phyloP scores from a whole-genome alignment of 176 grass and related monocot species.

The Oryza nivara region DNA sequence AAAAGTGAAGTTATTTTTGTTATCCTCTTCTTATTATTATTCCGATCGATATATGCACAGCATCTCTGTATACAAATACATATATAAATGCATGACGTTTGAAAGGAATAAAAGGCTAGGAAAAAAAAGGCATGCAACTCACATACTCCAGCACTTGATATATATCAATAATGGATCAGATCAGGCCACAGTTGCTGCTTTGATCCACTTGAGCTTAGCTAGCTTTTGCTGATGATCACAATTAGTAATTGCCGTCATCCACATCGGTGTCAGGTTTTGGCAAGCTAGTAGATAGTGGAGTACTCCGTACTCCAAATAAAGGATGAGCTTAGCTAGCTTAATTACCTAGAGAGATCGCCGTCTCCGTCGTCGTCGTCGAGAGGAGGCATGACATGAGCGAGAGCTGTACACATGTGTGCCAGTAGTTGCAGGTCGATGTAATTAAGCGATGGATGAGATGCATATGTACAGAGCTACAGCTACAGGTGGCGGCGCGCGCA shows the following conservation, averaged over 20 bases:
- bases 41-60: too few relatives aligned
- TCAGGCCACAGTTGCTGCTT: background rate
- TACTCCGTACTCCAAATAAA: background rate
- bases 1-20: constrained; percentile 25
- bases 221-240: background rate
- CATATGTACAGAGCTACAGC: too few relatives aligned
- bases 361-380: background rate
- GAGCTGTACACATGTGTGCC: background rate
- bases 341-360: too few relatives aligned
- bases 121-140: too few relatives aligned
- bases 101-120: background rate
- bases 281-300: background rate
- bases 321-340: background rate
- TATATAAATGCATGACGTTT: background rate
- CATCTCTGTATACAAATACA: background rate
- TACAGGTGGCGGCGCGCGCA: constrained; percentile 31
- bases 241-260: background rate
- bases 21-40: constrained; percentile 12
- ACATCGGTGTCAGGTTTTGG: background rate
- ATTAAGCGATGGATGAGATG: background rate
- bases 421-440: background rate
- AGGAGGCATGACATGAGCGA: background rate
- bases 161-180: background rate
- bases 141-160: background rate
- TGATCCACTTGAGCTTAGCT: background rate